A percentile compares a stretch with the other conserved stretches of the same genome.
phyloP scores from a whole-genome alignment of 2,329 filamentous ascomycete genomes.

The Aspergillus spinulosporus region DNA sequence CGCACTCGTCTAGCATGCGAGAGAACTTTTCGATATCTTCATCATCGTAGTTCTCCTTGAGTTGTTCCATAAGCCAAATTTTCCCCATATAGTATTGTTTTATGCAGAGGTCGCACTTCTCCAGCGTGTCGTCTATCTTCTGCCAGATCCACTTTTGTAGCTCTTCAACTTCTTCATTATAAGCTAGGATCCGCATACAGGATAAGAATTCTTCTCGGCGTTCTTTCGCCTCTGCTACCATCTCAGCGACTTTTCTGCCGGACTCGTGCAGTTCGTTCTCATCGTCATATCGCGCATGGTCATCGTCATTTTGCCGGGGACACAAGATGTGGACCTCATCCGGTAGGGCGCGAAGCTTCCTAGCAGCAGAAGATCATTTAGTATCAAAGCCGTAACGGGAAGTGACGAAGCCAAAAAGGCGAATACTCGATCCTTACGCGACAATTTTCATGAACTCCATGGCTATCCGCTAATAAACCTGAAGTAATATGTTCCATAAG shows the following conservation, averaged over 20 bases:
- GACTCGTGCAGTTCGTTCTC: slow-evolving; percentile 52
- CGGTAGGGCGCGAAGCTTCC: slow-evolving; percentile 47
- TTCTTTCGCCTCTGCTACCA: slow-evolving; percentile 56
- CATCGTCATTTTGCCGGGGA: slow-evolving; percentile 63
- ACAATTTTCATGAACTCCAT: slow-evolving; percentile 47
- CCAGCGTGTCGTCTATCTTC: slow-evolving; percentile 60
- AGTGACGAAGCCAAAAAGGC: neutral
- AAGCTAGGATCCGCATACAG: slow-evolving; percentile 68
- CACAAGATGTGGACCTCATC: slow-evolving; percentile 65
- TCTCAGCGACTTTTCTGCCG: slow-evolving; percentile 33
- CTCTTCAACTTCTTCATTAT: slow-evolving; percentile 60
- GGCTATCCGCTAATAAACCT: slow-evolving; percentile 18
- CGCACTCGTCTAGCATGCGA: slow-evolving; percentile 59
- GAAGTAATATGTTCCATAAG: slow-evolving; percentile 11
- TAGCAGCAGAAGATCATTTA: slow-evolving; percentile 23
- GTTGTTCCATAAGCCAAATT: slow-evolving; percentile 60
- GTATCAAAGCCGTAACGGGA: slow-evolving; percentile 6
- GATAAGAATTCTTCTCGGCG: slow-evolving; percentile 65
- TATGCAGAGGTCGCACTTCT: slow-evolving; percentile 68
- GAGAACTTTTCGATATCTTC: slow-evolving; percentile 53
- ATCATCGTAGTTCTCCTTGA: slow-evolving; percentile 58
- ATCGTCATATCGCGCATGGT: slow-evolving; percentile 65
- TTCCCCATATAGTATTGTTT: slow-evolving; percentile 72
- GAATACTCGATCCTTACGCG: slow-evolving; percentile 33
- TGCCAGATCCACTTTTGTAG: slow-evolving; percentile 61